Conservation (phyloP, 164 flowering plant species). For the Malania oleifera region DNA sequence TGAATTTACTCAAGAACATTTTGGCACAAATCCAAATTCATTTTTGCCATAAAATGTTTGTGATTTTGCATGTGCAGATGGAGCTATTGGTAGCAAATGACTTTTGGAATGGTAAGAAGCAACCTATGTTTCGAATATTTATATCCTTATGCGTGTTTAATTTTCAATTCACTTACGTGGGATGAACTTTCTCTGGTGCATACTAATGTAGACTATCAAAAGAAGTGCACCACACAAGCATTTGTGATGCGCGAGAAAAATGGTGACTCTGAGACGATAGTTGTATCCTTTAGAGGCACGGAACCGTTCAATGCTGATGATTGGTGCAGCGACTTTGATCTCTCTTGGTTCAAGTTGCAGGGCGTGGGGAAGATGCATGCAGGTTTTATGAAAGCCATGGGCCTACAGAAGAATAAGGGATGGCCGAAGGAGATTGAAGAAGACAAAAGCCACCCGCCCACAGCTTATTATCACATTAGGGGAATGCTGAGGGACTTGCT, state of each 20-base stretch:
- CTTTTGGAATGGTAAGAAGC: constrained; percentile 2
- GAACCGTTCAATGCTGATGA: neutral
- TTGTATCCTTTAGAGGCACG: constrained; percentile 4
- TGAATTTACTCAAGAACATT: neutral
- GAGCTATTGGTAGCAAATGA: neutral
- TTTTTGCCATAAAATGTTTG: neutral
- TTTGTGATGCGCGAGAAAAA: neutral
- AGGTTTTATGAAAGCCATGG: constrained; percentile 1
- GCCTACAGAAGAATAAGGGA: neutral
- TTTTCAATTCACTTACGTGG: neutral
- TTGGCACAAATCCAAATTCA: too few relatives aligned
- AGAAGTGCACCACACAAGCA: neutral
- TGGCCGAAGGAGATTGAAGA: neutral
- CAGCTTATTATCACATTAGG: constrained; percentile 3
- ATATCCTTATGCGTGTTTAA: neutral
- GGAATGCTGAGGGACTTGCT: neutral
- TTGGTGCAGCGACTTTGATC: neutral
- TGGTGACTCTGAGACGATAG: neutral
- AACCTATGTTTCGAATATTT: neutral
- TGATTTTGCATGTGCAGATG: neutral
- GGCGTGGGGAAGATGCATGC: neutral
- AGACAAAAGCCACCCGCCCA: neutral
- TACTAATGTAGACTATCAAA: neutral
- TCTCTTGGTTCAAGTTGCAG: neutral
- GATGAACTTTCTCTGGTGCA: neutral